phyloP scores from a whole-genome alignment of 345 rosid genomes.

The Balakata baccata region DNA sequence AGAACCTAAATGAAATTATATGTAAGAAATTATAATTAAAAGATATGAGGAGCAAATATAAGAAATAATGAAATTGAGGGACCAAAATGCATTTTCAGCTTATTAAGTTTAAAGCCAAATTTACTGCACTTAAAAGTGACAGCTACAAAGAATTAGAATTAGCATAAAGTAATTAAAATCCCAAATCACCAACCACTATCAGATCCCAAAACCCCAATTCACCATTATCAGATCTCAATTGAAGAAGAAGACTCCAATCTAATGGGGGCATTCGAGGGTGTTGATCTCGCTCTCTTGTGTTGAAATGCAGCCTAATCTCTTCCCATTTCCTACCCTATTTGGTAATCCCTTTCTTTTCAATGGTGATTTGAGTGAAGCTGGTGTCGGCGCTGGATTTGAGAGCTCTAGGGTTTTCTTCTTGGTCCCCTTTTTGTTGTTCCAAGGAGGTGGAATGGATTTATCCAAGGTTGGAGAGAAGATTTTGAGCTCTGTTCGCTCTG shows the following conservation, averaged over 20 bases:
- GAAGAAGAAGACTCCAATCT: background rate
- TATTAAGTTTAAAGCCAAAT: no score
- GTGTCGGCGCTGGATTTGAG: slow-evolving; percentile 43
- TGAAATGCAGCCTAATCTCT: slow-evolving; percentile 82
- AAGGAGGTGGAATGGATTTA: slow-evolving; percentile 86
- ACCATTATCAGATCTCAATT: slow-evolving; percentile 10
- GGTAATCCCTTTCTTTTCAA: slow-evolving; percentile 61
- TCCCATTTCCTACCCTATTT: slow-evolving; percentile 59
- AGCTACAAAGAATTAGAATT: background rate
- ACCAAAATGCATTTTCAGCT: no score
- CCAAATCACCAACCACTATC: no score
- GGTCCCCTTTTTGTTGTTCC: slow-evolving; percentile 72
- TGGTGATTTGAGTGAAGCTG: slow-evolving; percentile 59
- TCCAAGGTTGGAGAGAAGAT: slow-evolving; percentile 89
- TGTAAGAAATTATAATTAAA: no score
- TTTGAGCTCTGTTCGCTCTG: slow-evolving; percentile 89
- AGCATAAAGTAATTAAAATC: no score
- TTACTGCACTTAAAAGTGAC: no score
- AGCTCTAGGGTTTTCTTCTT: slow-evolving; percentile 82
- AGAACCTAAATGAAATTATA: no score
- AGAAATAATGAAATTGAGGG: no score
- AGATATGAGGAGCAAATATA: no score
- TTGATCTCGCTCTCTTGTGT: slow-evolving; percentile 29
- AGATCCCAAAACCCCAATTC: background rate
- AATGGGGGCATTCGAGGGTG: background rate